Evolutionary conservation across 169 alveolate species (phyloP), one percentile per base, ranked within the genome.

Genomic region (Plasmodium ovale): DNA sequence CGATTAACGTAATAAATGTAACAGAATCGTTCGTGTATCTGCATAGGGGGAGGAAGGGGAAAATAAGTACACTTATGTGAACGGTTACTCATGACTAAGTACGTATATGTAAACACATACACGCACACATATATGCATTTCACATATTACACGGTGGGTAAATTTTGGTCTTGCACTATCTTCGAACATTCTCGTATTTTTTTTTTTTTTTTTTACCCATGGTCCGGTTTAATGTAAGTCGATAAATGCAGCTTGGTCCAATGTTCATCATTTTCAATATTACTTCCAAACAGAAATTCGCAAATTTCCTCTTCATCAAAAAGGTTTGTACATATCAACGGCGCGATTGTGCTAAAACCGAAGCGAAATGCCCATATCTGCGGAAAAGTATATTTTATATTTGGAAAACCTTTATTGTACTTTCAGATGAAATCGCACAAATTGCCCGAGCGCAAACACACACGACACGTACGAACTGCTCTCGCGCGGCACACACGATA

Each of bases 171-270:
- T 19, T 29, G n/a, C n/a, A n/a, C n/a, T n/a, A n/a, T n/a, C n/a
- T n/a, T n/a, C n/a, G n/a, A n/a, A n/a, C n/a, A n/a, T 35, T 64
- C 16, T 27, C 14, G 16, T 33, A n/a, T 71, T 71, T 23, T 21
- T n/a, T 53, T 6, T 29, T 9, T 44, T 23, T 60, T 23, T 74
- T 94, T 92, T 88, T 93, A 96, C 42, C 99, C 99, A 92, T 96
- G 98, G 60, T 95, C 98, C 12, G 99, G 97, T 23, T 92, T 71
- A 35, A 97, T 87, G 72, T 94, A 94, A 49, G 94, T 96, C 72
- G 87, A 77, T 53, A 97, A 79, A 59, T 93, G 96, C 3, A 74
- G 82, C 71, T 35, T 44, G 1, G 94, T 93, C 96, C 96, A 93
- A 69, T 87, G 87, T 7, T 39, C 92, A 72, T 70, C 87, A 71